Conservation (phyloP, 2,329 filamentous ascomycete species). For the Trichoderma koningii region DNA sequence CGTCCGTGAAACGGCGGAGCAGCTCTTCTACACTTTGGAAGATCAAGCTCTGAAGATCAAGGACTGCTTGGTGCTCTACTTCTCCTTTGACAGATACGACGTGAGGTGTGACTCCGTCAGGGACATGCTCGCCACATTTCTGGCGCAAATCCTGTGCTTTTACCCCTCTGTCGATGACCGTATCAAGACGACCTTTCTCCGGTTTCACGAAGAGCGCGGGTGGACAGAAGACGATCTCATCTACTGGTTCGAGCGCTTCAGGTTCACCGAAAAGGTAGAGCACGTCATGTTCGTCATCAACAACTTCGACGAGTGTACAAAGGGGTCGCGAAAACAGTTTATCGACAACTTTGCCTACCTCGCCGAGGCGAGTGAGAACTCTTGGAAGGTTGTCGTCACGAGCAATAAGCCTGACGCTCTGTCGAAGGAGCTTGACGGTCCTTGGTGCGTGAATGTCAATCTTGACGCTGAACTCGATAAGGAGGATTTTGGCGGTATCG, state of each 20-base stretch:
- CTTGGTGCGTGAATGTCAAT: slow-evolving; percentile 24
- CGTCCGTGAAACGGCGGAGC: slow-evolving; percentile 26
- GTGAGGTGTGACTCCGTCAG: slow-evolving; percentile 26
- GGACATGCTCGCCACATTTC: slow-evolving; percentile 28
- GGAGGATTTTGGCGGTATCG: background rate
- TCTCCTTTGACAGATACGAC: slow-evolving; percentile 27
- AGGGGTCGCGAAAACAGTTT: slow-evolving; percentile 27
- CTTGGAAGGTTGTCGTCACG: slow-evolving; percentile 28
- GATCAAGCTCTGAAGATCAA: slow-evolving; percentile 4
- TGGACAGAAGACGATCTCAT: slow-evolving; percentile 29
- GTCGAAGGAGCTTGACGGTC: slow-evolving; percentile 16
- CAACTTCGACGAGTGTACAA: slow-evolving; percentile 28
- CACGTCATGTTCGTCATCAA: slow-evolving; percentile 29
- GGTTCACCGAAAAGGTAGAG: slow-evolving; percentile 22
- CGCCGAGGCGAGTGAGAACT: slow-evolving; percentile 21
- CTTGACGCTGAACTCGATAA: slow-evolving; percentile 7
- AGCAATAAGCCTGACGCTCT: slow-evolving; percentile 26
- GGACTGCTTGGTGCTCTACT: slow-evolving; percentile 24
- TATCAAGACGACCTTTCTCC: slow-evolving; percentile 19
- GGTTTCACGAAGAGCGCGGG: slow-evolving; percentile 24
- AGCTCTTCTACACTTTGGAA: slow-evolving; percentile 27
- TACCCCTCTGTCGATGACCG: slow-evolving; percentile 19
- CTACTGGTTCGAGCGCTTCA: slow-evolving; percentile 27
- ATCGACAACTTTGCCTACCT: slow-evolving; percentile 26
- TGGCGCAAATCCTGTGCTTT: slow-evolving; percentile 26